phyloP scores from a whole-genome alignment of 106 monocot species.

The Xerophyta viscosa region DNA sequence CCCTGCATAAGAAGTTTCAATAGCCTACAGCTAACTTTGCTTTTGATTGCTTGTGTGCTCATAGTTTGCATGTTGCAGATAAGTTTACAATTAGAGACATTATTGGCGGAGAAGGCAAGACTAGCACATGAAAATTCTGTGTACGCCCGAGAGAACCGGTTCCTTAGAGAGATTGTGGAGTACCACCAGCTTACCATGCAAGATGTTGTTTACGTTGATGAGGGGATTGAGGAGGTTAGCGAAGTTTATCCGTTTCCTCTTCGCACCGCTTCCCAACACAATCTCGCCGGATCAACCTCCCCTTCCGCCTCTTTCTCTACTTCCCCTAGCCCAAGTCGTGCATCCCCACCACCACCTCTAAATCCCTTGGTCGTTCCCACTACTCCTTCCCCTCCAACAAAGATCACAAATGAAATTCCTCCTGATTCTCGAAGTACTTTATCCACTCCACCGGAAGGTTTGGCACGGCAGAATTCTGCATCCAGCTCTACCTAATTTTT shows the following conservation, averaged over 20 bases:
- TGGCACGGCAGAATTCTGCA: not conserved
- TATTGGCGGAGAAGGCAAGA: conserved; percentile 73
- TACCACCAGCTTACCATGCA: conserved; percentile 83
- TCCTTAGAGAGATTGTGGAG: conserved; percentile 87
- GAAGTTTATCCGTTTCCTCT: conserved; percentile 59
- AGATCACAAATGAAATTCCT: not conserved
- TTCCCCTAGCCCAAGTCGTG: not conserved
- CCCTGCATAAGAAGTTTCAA: too few species aligned
- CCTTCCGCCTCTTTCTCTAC: conserved; percentile 3
- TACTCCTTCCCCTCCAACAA: conserved; percentile 18
- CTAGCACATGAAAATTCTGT: conserved; percentile 73
- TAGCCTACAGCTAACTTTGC: too few species aligned
- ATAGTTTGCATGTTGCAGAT: too few species aligned
- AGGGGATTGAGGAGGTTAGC: conserved; percentile 57
- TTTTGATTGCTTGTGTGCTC: too few species aligned
- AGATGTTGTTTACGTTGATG: conserved; percentile 68
- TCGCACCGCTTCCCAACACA: conserved; percentile 2
- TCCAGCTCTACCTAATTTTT: not conserved
- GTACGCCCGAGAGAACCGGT: conserved; percentile 76
- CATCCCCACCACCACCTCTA: conserved; percentile 12
- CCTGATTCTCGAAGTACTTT: not conserved
- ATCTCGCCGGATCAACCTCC: not conserved
- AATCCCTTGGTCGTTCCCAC: conserved; percentile 18
- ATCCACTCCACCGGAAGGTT: not conserved
- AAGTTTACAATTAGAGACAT: conserved; percentile 73